These are phyloP conservation scores for Paramecium caudatum DNA, from an alignment of 73 alveolate species.

Conservation along the genomic window DNA sequence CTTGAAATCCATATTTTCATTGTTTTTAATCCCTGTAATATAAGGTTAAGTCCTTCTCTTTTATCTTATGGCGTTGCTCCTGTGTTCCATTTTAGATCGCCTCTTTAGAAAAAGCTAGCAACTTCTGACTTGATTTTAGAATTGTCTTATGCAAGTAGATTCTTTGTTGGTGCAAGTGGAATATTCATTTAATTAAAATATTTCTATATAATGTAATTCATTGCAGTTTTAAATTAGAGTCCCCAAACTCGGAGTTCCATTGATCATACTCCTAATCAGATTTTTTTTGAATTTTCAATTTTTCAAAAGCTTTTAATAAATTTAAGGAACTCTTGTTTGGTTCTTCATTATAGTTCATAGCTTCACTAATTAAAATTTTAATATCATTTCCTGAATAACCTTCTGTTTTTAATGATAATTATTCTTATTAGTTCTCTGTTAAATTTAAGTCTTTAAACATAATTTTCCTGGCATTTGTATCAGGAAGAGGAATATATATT, in stretches of 20 bases:
- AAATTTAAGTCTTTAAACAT: conserved; percentile 84
- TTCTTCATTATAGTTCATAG: no score
- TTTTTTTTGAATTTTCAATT: no score
- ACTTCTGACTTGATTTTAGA: conserved; percentile 25
- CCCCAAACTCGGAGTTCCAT: no score
- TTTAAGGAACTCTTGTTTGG: no score
- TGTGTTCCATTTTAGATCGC: conserved; percentile 51
- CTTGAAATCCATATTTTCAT: conserved; percentile 40
- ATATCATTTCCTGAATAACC: conserved; percentile 94
- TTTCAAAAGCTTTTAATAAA: no score
- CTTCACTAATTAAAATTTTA: conserved; percentile 91
- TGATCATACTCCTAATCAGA: no score
- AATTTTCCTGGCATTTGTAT: conserved; percentile 87
- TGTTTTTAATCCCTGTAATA: not conserved
- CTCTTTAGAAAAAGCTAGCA: not conserved
- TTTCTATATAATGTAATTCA: not conserved
- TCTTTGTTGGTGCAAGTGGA: not conserved
- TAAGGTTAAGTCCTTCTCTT: not conserved
- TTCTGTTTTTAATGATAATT: conserved; percentile 88
- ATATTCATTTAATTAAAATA: conserved; percentile 23
- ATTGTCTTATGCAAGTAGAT: not conserved
- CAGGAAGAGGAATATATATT: conserved; percentile 81
- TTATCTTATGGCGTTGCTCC: conserved; percentile 16
- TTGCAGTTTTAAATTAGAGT: not conserved
- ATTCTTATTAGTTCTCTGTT: conserved; percentile 87